These are phyloP conservation scores for Cucumis sativus DNA, from an alignment of 306 rosid species.

Conservation along the genomic window DNA sequence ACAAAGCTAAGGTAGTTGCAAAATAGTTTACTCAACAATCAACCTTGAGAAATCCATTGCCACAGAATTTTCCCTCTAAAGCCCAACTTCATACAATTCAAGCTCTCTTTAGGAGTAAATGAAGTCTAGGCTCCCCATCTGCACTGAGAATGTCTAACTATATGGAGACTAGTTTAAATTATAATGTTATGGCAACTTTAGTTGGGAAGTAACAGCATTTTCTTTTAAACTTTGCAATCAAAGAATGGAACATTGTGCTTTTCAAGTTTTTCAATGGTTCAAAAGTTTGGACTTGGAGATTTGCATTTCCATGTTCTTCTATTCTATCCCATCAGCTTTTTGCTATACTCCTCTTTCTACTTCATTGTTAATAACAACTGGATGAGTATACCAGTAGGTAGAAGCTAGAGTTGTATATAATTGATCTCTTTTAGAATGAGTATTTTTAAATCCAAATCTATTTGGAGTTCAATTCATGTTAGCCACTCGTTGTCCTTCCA, in stretches of 20 bases:
- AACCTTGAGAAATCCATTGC: neutral
- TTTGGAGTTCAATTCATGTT: neutral
- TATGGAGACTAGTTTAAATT: neutral
- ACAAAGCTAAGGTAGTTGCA: neutral
- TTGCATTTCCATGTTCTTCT: neutral
- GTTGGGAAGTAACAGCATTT: neutral
- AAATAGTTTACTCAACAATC: neutral
- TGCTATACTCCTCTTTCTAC: neutral
- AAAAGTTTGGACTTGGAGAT: neutral
- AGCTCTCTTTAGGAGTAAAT: neutral
- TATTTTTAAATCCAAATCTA: neutral
- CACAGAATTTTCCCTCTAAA: neutral
- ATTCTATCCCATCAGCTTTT: neutral
- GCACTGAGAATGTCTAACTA: neutral
- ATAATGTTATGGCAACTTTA: neutral
- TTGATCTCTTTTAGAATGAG: neutral
- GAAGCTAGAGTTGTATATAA: neutral
- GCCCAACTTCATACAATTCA: neutral
- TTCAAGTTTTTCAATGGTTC: neutral
- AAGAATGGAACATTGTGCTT: neutral
- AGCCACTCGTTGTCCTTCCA: neutral
- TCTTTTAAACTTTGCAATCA: no score
- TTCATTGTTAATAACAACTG: neutral
- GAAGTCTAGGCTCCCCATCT: neutral
- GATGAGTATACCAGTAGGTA: neutral